Percentiles rank a stretch among this genome's conserved stretches.
Conservation (phyloP, 108 stramenopile species). For the Cyclotella baltica region DNA sequence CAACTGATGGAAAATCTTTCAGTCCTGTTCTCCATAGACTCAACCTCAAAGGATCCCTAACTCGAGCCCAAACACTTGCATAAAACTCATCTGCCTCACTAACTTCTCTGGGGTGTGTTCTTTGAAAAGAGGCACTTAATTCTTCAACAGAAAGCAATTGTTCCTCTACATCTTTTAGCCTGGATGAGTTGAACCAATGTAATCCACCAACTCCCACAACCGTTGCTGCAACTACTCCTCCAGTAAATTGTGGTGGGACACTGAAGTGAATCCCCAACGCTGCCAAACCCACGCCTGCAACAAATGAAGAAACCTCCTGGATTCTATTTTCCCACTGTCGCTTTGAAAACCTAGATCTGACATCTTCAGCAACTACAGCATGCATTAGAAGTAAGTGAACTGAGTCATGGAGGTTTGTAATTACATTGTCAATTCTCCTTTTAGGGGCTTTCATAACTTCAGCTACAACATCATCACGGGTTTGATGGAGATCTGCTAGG, state of each 20-base stretch:
- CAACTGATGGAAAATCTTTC: slow-evolving; percentile 57
- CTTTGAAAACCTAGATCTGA: slow-evolving; percentile 57
- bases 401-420: slow-evolving; percentile 95
- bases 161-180: slow-evolving; percentile 67
- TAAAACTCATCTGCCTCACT: slow-evolving; percentile 90
- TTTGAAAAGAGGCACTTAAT: slow-evolving; percentile 73
- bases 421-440: slow-evolving; percentile 97
- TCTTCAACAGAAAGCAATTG: slow-evolving; percentile 66
- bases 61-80: slow-evolving; percentile 87
- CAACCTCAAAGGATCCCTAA: slow-evolving; percentile 71
- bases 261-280: slow-evolving; percentile 48
- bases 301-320: slow-evolving; percentile 48
- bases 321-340: slow-evolving; percentile 61
- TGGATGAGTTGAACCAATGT: slow-evolving; percentile 77
- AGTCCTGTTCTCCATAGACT: slow-evolving; percentile 69
- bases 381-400: slow-evolving; percentile 89
- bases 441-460: slow-evolving; percentile 97
- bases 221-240: slow-evolving; percentile 71
- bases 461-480: slow-evolving; percentile 90
- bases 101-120: slow-evolving; percentile 83
- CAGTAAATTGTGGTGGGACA: slow-evolving; percentile 60
- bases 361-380: slow-evolving; percentile 68
- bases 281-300: slow-evolving; percentile 49
- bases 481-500: slow-evolving; percentile 84
- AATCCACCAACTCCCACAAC: slow-evolving; percentile 79